Evolutionary conservation across 164 flowering plant species (phyloP), one percentile per base, ranked within the genome.

Genomic region (Vitis rupestris): DNA sequence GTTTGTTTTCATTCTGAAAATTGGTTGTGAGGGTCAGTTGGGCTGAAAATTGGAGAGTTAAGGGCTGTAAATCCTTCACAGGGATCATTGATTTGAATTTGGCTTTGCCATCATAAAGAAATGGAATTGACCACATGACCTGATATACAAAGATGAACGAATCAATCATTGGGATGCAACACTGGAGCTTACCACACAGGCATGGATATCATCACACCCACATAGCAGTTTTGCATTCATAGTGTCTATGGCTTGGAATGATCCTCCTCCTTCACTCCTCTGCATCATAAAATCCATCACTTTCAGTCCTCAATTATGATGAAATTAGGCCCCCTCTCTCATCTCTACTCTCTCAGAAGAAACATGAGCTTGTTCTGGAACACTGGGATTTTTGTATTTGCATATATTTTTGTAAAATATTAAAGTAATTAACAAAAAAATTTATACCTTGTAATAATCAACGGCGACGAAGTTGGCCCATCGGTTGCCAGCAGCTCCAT

Each of bases 401-500:
- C 27, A 23, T 23, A 23, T 23, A 23, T 0, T 23, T 23, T 23
- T 23, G 2, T 23, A 23, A 23, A 23, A 23, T 23, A 23, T 23
- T 8, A 10, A 37, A 23, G 12, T 29, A 59, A 13, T 3, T 6
- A 59, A 4, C 13, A 59, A 10, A 17, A 19, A 59, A 23, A 59
- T 17, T 4, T 8, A 2, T 78, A 89, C 98, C 97, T 90, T 92
- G 82, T 94, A 94, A 65, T 64, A 94, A 76, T 94, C 92, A 9
- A 90, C 97, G 4, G 97, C 93, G 8, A 88, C 82, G 63, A 94
- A 94, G 62, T 94, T 94, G 8, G 97, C 85, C 97, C 97, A 92
- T 49, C 98, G 73, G 59, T 85, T 81, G 23, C 83, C 95, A 0
- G 98, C 83, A 3, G 89, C 82, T 2, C 59, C 76, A 47, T 86